phyloP scores from a whole-genome alignment of 352 stramenopile species.

The Phytophthora fragariae region DNA sequence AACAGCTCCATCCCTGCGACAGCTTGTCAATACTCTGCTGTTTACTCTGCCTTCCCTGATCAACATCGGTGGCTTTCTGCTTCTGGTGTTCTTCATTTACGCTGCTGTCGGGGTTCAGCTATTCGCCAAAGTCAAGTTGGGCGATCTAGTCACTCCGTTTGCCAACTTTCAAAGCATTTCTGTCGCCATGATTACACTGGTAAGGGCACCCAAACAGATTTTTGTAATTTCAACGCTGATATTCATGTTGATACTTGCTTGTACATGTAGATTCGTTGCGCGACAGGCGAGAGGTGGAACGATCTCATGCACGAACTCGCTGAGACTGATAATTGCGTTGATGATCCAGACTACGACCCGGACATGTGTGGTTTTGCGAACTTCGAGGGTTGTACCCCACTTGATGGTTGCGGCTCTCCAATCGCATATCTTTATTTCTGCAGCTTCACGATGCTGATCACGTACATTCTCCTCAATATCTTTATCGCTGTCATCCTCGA shows the following conservation, averaged over 20 bases:
- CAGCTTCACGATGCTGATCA: slow-evolving; percentile 84
- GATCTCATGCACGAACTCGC: slow-evolving; percentile 84
- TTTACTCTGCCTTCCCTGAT: slow-evolving; percentile 75
- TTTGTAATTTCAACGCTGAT: background rate
- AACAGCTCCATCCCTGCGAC: slow-evolving; percentile 68
- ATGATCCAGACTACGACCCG: slow-evolving; percentile 43
- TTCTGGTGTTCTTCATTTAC: slow-evolving; percentile 91
- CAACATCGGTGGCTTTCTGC: slow-evolving; percentile 84
- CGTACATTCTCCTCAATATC: slow-evolving; percentile 87
- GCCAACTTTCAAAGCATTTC: slow-evolving; percentile 88
- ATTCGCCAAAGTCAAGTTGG: slow-evolving; percentile 77
- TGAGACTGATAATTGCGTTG: slow-evolving; percentile 34
- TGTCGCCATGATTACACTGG: slow-evolving; percentile 77
- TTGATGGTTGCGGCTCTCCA: slow-evolving; percentile 61
- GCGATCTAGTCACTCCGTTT: slow-evolving; percentile 63
- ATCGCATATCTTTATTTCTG: slow-evolving; percentile 74
- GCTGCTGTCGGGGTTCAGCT: slow-evolving; percentile 86
- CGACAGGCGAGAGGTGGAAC: slow-evolving; percentile 91
- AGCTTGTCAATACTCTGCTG: slow-evolving; percentile 87
- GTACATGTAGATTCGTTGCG: slow-evolving; percentile 71
- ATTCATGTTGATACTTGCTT: background rate
- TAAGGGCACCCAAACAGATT: slow-evolving; percentile 25
- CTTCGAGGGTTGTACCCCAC: slow-evolving; percentile 44
- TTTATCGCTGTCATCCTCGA: slow-evolving; percentile 91
- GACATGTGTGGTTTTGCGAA: slow-evolving; percentile 59